Evolutionary conservation across 2,329 filamentous ascomycete genomes (phyloP).

Genomic region (Colletotrichum liriopes): DNA sequence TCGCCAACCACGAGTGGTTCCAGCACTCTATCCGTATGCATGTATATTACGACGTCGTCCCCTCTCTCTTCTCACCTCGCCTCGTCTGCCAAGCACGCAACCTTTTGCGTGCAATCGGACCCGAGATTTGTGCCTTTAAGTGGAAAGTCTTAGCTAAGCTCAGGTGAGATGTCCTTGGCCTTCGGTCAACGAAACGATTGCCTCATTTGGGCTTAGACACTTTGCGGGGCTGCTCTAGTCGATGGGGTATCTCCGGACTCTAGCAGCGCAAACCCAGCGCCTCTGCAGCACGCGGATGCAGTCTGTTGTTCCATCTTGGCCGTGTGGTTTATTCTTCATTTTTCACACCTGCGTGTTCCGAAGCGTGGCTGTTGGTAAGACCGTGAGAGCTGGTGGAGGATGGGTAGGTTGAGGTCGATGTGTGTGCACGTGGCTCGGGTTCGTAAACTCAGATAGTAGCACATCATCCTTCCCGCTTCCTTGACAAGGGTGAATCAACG

Average conservation of each 20-base stretch:
- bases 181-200: slow-evolving; percentile 37
- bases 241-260: slow-evolving; percentile 7
- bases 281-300: not conserved
- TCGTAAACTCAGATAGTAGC: not conserved
- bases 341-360: too few relatives aligned
- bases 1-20: slow-evolving; percentile 1
- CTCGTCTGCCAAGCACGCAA: slow-evolving; percentile 3
- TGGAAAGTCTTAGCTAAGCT: slow-evolving; percentile 28
- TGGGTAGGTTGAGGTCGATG: not conserved
- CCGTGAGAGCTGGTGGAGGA: not conserved
- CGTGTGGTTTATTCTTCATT: too few relatives aligned
- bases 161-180: slow-evolving; percentile 20
- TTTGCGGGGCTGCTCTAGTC: slow-evolving; percentile 15
- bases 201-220: slow-evolving; percentile 34
- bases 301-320: not conserved
- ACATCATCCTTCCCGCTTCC: not conserved
- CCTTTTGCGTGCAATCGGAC: not conserved
- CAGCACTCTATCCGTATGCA: slow-evolving; percentile 12
- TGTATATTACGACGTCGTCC: slow-evolving; percentile 10
- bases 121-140: not conserved
- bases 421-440: not conserved
- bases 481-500: not conserved
- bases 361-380: not conserved
- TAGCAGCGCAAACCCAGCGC: not conserved
- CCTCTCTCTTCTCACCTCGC: not conserved